phyloP scores from a whole-genome alignment of 768 basidiomycete genomes.

The Tulasnella sp. region DNA sequence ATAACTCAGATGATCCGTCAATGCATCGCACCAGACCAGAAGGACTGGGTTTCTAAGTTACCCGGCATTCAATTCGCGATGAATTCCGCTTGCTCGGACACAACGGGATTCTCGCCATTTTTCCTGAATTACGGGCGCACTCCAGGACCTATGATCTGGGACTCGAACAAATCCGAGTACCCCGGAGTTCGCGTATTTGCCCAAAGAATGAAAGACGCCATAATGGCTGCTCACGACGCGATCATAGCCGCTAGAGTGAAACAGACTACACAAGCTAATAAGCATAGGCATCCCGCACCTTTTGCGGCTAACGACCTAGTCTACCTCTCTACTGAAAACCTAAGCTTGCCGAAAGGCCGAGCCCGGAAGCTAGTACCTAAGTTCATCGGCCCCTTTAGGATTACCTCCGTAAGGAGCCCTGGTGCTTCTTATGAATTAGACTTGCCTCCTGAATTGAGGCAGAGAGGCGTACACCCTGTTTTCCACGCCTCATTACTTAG shows the following conservation, averaged over 20 bases:
- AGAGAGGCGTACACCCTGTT: constrained; percentile 23
- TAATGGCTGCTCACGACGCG: constrained; percentile 8
- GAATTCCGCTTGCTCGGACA: constrained; percentile 17
- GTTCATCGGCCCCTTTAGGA: neutral
- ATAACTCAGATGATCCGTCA: constrained; percentile 11
- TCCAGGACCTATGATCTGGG: constrained; percentile 8
- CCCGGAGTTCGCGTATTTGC: constrained; percentile 9
- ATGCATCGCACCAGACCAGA: constrained; percentile 14
- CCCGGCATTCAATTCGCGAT: constrained; percentile 20
- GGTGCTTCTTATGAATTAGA: neutral
- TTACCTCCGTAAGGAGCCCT: neutral
- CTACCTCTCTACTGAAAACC: constrained; percentile 28
- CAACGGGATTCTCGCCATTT: constrained; percentile 20
- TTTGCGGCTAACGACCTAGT: constrained; percentile 7
- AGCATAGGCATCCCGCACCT: neutral
- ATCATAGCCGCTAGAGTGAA: constrained; percentile 10
- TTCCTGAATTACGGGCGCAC: constrained; percentile 22
- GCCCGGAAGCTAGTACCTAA: constrained; percentile 27
- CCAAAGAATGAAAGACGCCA: neutral
- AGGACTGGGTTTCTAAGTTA: constrained; percentile 17
- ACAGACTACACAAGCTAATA: constrained; percentile 11
- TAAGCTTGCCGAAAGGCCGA: constrained; percentile 26
- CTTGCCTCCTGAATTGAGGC: neutral
- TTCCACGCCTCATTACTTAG: constrained; percentile 29
- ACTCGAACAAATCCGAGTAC: constrained; percentile 6